These are phyloP conservation scores for Besnoitia besnoiti DNA, from an alignment of 169 alveolate genomes.

Conservation along the genomic window DNA sequence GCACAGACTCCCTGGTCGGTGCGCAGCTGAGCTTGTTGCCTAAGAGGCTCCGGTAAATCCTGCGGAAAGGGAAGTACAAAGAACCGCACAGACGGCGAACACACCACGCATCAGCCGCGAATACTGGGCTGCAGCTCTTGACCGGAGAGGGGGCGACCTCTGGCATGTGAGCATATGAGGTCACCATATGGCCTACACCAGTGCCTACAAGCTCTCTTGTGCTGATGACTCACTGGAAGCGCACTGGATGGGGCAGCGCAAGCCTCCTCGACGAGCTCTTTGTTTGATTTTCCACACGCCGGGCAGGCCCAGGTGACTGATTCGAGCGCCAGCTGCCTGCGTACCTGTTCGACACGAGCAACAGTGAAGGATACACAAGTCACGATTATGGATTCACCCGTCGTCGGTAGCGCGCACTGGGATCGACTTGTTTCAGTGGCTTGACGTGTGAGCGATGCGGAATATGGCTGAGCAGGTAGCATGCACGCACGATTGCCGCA, in stretches of 20 bases:
- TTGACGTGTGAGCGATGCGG: no score
- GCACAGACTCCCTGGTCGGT: neutral
- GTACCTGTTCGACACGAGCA: conserved; percentile 45
- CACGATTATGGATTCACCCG: no score
- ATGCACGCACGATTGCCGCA: neutral
- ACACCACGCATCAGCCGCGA: no score
- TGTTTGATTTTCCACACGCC: conserved; percentile 65
- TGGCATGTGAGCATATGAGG: no score
- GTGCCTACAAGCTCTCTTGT: neutral
- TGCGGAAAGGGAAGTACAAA: neutral
- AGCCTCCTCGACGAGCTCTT: conserved; percentile 68
- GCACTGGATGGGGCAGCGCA: conserved; percentile 70
- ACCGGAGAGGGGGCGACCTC: no score
- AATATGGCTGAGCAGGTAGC: neutral
- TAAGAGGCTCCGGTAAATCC: conserved; percentile 6
- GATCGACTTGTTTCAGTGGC: no score
- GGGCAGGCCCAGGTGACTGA: conserved; percentile 69
- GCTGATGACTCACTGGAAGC: conserved; percentile 4
- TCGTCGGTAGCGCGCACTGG: no score
- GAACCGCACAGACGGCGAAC: no score
- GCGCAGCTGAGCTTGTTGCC: conserved; percentile 14
- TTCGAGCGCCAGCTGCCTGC: conserved; percentile 69
- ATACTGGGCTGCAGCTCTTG: no score
- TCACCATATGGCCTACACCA: no score
- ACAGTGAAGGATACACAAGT: neutral